Base-by-base conservation (phyloP, 768 basidiomycete species). In the Boletus vermiculosoides region DNA sequence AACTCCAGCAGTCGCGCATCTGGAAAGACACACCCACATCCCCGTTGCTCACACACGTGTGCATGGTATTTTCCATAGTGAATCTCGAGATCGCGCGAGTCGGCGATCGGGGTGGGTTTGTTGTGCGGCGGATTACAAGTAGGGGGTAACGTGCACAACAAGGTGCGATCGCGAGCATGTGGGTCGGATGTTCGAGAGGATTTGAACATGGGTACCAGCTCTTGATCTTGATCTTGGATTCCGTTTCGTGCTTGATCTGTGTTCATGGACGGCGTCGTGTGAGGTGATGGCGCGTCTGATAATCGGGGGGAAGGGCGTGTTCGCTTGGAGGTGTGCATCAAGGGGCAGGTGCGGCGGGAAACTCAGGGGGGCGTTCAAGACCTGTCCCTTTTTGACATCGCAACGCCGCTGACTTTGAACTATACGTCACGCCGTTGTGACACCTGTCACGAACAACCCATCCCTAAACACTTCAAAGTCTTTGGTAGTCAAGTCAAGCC, bases 41-140 rank as follows among this genome's bases (percentile, higher is more conserved):
- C 80, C 11, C 70, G 68, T 55, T 82, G 76, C 63, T 85, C 88
- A 63, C 92, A 92, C 2, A 94, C 88, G 69, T 92, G 90, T 0
- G 90, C 87, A 66, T 92, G 90, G 66, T 87, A 90, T 18, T 79
- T 88, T 34, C 87, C 87, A 67, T 94, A 94, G 73, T 94, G 93
- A 42, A 80, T 71, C 65, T 94, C 92, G 9, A 94, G 80, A 59
- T 92, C 92, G 40, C 78, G 80, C 45, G 84, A 80, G 63, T 80
- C 80, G 2, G 79, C 75, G 44, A 94, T 78, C n/a, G 78, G 75
- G 1, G 89, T 90, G 1, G 89, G 82, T 1, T 67, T 74, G 62
- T 75, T 71, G 58, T 76, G 81, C 5, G 75, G 79, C 13, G 73
- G 77, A 55, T 86, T 83, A 71, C 93, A 95, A 42, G 91, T 94